These are phyloP conservation scores for Gryganskiella cystojenkinii DNA, from an alignment of 192 early-diverging fungal species.

Conservation along the genomic window DNA sequence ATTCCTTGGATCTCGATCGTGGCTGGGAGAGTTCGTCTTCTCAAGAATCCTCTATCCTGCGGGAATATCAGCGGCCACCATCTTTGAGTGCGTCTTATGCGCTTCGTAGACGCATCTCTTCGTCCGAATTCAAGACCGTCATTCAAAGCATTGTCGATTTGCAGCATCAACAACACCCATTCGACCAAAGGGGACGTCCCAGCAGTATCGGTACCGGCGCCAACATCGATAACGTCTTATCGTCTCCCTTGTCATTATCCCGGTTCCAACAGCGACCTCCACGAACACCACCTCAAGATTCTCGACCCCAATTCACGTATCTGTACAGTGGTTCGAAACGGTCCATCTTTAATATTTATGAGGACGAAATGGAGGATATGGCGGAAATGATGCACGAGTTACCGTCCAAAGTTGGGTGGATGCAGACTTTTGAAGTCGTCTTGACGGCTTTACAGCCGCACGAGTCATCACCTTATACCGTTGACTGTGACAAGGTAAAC, in stretches of 20 bases:
- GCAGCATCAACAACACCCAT: slow-evolving; percentile 22
- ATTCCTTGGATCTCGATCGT: slow-evolving; percentile 5
- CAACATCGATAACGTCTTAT: not conserved
- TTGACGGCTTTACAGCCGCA: slow-evolving; percentile 1
- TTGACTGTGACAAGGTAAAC: slow-evolving; percentile 19
- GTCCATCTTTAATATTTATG: slow-evolving; percentile 47
- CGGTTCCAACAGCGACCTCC: not conserved
- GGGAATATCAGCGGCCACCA: not conserved
- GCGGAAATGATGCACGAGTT: slow-evolving; percentile 25
- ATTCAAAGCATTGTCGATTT: slow-evolving; percentile 43
- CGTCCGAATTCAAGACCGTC: slow-evolving; percentile 33
- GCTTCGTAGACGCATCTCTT: slow-evolving; percentile 20
- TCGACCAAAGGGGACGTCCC: not conserved
- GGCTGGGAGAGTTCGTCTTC: slow-evolving; percentile 32
- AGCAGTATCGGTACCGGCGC: not conserved
- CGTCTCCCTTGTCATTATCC: no score
- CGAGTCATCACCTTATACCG: not conserved
- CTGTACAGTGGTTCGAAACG: slow-evolving; percentile 21
- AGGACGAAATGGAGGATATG: slow-evolving; percentile 41
- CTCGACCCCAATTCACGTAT: slow-evolving; percentile 19
- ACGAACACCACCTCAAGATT: not conserved
- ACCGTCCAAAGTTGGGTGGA: slow-evolving; percentile 23
- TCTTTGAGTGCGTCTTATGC: not conserved
- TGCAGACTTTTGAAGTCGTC: slow-evolving; percentile 25
- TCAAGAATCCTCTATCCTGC: slow-evolving; percentile 18